phyloP scores from a whole-genome alignment of 2,329 filamentous ascomycete genomes.

The Byssochlamys sp. region DNA sequence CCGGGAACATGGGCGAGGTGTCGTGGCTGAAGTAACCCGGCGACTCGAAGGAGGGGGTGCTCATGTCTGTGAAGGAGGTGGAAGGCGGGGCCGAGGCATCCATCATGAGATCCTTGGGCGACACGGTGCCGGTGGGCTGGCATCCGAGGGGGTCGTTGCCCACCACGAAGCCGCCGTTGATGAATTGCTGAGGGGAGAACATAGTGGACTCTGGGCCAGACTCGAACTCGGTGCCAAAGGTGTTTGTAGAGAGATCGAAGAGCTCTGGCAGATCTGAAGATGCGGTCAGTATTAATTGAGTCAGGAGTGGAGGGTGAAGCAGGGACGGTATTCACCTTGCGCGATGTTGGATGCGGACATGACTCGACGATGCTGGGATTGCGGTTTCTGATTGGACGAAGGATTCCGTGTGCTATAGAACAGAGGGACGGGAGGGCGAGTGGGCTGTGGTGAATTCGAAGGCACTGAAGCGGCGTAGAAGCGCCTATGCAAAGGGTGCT shows the following conservation, averaged over 20 bases:
- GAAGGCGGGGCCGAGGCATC: conserved; percentile 73
- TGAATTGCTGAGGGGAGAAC: conserved; percentile 16
- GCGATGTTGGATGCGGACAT: conserved; percentile 32
- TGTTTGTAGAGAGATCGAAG: conserved; percentile 20
- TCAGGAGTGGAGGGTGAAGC: conserved; percentile 21
- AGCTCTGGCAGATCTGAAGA: conserved; percentile 17
- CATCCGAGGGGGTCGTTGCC: conserved; percentile 35
- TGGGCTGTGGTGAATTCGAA: conserved; percentile 25
- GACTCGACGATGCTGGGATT: conserved; percentile 24
- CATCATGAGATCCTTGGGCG: conserved; percentile 69
- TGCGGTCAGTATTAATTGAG: conserved; percentile 1
- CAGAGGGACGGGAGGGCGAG: conserved; percentile 32
- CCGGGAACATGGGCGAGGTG: conserved; percentile 66
- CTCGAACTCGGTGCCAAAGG: conserved; percentile 17
- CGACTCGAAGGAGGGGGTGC: conserved; percentile 71
- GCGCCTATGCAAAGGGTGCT: conserved; percentile 18
- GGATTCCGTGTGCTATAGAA: conserved; percentile 23
- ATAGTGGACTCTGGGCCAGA: conserved; percentile 15
- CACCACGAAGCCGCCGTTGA: conserved; percentile 28
- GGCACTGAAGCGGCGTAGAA: conserved; percentile 30
- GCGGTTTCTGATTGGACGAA: conserved; percentile 20
- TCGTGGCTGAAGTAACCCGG: conserved; percentile 62
- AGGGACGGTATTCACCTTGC: conserved; percentile 35
- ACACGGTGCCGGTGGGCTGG: conserved; percentile 55
- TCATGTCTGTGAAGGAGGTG: conserved; percentile 69